Evolutionary conservation across 768 basidiomycete species (phyloP), one percentile per base, ranked within the genome.

Genomic region (Suillus clintonianus): DNA sequence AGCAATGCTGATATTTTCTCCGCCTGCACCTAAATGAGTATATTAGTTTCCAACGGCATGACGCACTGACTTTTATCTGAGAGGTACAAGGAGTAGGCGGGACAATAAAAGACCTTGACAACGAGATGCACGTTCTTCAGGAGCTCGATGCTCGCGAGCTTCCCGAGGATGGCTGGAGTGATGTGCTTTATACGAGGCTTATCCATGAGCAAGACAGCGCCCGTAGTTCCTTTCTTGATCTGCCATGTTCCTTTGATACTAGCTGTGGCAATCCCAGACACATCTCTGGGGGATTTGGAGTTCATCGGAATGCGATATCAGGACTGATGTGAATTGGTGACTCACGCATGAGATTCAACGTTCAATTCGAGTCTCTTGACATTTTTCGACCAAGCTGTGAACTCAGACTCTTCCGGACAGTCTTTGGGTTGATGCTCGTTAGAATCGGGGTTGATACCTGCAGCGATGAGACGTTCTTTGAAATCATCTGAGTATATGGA

Each of bases 181-280:
- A 57, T 27, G 10, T 2, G 10, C 27, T 57, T 57, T 7, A 57
- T 57, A 17, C 56, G 56, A 41, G 56, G 56, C 15, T 57, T 57
- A 41, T 41, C 11, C 56, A 57, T 57, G 39, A 57, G 39, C 17
- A 57, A 57, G 17, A 57, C 27, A 17, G 56, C 39, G 17, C 56
- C 56, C 13, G 56, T 41, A 27, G 56, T 17, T 27, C 56, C 56
- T 19, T 19, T 57, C 39, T 30, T 57, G 39, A 57, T 17, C 24
- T 57, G 24, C 56, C 56, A 57, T n/a, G 56, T 57, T 27, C 56
- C 56, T 41, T 41, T 57, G 41, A 57, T 57, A 41, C 17, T 27
- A 30, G 56, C 56, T 27, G 6, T 11, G 2, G 37, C 56, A 41
- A 57, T 19, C 17, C 56, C 56, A 57, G 56, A 39, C 4, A 57